phyloP scores from a whole-genome alignment of 169 alveolate genomes.

The Miamiensis avidus region DNA sequence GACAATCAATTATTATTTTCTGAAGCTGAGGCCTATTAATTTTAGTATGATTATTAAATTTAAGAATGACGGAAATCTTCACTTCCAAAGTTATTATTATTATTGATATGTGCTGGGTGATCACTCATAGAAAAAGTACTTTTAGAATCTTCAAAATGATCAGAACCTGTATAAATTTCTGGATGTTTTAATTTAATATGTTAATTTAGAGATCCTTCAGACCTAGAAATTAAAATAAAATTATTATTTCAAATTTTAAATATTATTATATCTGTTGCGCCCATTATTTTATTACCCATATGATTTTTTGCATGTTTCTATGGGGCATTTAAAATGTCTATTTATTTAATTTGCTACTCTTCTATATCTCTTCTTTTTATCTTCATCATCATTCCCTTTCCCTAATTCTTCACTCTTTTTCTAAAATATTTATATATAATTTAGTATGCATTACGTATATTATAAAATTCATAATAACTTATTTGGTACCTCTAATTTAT shows the following conservation, averaged over 20 bases:
- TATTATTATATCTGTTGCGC: neutral
- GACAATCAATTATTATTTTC: no score
- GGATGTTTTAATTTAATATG: slow-evolving; percentile 27
- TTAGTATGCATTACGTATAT: neutral
- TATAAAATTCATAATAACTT: no score
- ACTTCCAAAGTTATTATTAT: no score
- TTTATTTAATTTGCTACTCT: slow-evolving; percentile 21
- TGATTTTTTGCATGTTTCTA: slow-evolving; percentile 10
- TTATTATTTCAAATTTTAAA: neutral
- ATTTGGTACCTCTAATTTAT: neutral
- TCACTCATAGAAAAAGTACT: neutral
- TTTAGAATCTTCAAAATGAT: neutral
- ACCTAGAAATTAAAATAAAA: neutral
- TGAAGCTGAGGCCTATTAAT: no score
- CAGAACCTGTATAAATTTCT: slow-evolving; percentile 8
- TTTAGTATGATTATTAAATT: no score
- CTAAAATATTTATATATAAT: neutral
- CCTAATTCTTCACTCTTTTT: slow-evolving; percentile 30
- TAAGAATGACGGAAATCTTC: no score
- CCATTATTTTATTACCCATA: slow-evolving; percentile 16
- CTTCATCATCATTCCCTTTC: slow-evolving; percentile 18
- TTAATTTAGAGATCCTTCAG: slow-evolving; percentile 25
- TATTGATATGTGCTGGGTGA: no score
- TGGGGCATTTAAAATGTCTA: slow-evolving; percentile 22
- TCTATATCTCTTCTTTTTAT: slow-evolving; percentile 17